Base-by-base conservation (phyloP, 306 rosid species). In the Adenanthera pavonina region DNA sequence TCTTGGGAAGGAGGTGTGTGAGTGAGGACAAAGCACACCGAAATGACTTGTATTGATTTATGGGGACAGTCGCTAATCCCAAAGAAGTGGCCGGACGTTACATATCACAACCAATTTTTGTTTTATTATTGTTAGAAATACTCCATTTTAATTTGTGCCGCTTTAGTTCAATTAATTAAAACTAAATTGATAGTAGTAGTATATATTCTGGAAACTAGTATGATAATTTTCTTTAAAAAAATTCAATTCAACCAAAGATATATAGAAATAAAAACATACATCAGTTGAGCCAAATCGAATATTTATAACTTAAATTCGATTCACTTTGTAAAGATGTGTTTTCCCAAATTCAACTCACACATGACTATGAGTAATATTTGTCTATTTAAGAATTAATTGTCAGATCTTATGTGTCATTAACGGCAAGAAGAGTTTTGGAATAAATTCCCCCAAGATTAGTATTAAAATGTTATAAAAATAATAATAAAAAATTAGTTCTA, bases 391-490 rank as follows among this genome's bases (percentile, higher is more conserved):
- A 12, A 10, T 59, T 14, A 2, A 9, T 59, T 20, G 66, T 25
- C 35, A 25, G 16, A 25, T 59, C 66, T 59, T 11, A 59, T 25
- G 8, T 0, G 67, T 80, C 85, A 83, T 72, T 83, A 65, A 61
- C 33, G 82, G 89, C 17, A 79, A 78, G 44, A 69, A 69, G 51
- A 60, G 74, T 74, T 73, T 75, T 52, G 57, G 62, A 74, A 72
- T 78, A 72, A 77, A 82, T 82, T 69, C 79, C 69, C 75, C 13
- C 20, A 70, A 6, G 36, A 59, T 11, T 59, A 9, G 2, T 57
- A 57, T 4, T 57, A 57, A 0, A 20, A 20, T 57, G 9, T 57
- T 57, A 53, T 53, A 53, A 16, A 3, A 6, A 16, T 53, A 25
- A 16, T 53, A 6, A 17, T 16, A 53, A 52, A 15, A 52, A 16